Evolutionary conservation across 192 early-diverging fungal species (phyloP).

Genomic region (Coemansia sp.): DNA sequence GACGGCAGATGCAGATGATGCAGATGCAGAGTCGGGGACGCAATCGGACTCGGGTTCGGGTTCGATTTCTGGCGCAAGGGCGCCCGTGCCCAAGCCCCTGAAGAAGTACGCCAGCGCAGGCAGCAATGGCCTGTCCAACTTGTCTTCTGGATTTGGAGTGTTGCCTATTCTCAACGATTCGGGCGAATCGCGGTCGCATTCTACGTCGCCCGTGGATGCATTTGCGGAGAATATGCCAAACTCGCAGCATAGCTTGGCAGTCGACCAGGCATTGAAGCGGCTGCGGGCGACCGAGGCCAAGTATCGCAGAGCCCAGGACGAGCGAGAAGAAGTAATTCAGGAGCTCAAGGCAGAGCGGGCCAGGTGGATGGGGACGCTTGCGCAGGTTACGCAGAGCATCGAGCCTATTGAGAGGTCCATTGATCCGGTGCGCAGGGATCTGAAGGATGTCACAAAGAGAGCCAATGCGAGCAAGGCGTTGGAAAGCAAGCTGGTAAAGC

Average conservation of each 20-base stretch:
- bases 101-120: not conserved
- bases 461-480: not conserved
- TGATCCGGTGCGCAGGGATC: constrained; percentile 16
- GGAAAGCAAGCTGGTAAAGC: constrained; percentile 9
- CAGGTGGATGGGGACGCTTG: constrained; percentile 11
- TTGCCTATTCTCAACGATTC: not conserved
- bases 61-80: not conserved
- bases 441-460: constrained; percentile 12
- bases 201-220: not conserved
- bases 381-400: constrained; percentile 2
- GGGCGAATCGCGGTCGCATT: not conserved
- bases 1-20: not conserved
- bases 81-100: not conserved
- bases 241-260: not conserved
- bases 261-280: constrained; percentile 7
- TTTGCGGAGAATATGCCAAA: not conserved
- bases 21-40: not conserved
- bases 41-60: not conserved
- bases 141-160: not conserved
- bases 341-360: constrained; percentile 23
- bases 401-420: constrained; percentile 16
- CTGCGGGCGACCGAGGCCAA: constrained; percentile 14
- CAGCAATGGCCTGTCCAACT: not conserved
- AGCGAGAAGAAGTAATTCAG: constrained; percentile 16
- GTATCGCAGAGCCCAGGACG: constrained; percentile 12